Percentiles rank a stretch among this genome's conserved stretches.
These are phyloP conservation scores for Lipomyces chichibuensis DNA, from an alignment of 805 yeast genomes.

Conservation along the genomic window DNA sequence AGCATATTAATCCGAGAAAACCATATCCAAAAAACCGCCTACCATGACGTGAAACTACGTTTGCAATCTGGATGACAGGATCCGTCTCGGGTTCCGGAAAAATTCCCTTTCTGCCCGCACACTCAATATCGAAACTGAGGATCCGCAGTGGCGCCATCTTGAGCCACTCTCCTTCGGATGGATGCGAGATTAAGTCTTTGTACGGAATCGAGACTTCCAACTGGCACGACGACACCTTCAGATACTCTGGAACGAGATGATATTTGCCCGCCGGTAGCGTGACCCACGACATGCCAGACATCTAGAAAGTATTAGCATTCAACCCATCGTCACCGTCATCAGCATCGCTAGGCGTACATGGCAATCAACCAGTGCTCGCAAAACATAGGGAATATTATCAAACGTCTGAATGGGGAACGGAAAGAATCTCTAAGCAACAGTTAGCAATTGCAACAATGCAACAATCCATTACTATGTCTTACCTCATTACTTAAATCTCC, in stretches of 20 bases:
- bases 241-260: conserved; percentile 47
- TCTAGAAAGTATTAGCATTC: conserved; percentile 41
- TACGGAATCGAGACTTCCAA: conserved; percentile 76
- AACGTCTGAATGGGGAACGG: conserved; percentile 52
- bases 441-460: neutral
- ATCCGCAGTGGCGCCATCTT: conserved; percentile 92
- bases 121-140: conserved; percentile 94
- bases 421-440: conserved; percentile 8
- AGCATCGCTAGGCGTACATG: conserved; percentile 57
- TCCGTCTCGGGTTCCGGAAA: conserved; percentile 95
- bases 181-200: conserved; percentile 70
- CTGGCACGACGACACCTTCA: conserved; percentile 75
- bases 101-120: conserved; percentile 96
- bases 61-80: conserved; percentile 96
- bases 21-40: neutral
- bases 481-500: neutral
- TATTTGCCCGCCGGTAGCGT: conserved; percentile 81
- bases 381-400: conserved; percentile 84
- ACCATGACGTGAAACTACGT: conserved; percentile 68
- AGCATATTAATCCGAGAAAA: neutral
- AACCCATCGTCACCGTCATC: neutral
- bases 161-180: conserved; percentile 92
- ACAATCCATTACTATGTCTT: conserved; percentile 50
- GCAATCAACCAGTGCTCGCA: conserved; percentile 91
- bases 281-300: conserved; percentile 88